Base-by-base conservation (phyloP, 139 green algal species). In the Haematococcus lacustris region DNA sequence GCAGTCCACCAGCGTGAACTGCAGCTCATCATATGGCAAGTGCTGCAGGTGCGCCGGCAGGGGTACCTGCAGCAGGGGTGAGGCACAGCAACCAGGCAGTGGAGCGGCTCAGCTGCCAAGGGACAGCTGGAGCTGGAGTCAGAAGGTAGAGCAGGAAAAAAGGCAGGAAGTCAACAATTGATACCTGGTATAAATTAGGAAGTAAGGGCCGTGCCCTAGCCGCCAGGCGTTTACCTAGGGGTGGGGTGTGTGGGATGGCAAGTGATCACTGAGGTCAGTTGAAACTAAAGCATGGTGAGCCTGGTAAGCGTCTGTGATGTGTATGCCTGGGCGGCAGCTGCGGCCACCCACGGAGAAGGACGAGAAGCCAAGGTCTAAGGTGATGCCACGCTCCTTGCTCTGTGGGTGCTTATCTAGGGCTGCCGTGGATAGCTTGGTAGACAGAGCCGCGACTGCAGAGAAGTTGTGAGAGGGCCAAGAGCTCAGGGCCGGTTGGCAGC, bases 1-100 rank as follows among this genome's bases (percentile, higher is more conserved):
- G 76, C 95, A 99, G 83, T 99, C 95, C 38, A 99, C 95, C 35
- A 98, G 82, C 0, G 95, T 99, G 75, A 97, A 93, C 82, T 98
- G 93, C 4, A 82, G 70, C 59, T 74, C 65, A 34, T 78, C 74
- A 72, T 79, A 77, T 2, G 66, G 61, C 39, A 87, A 67, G 32
- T 79, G 62, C 0, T 53, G n/a, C 41, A 90, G 41, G 41, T 85
- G 77, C 30, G 68, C n/a, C 0, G 82, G 82, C 41, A 87, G 30
- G 1, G 82, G 75, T 2, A 86, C 62, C 77, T 87, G 71, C 17
- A 28, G 17, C 43, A 53, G 9, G 43, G n/a, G n/a, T n/a, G n/a
- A n/a, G n/a, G n/a, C n/a, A n/a, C n/a, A n/a, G n/a, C n/a, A n/a
- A n/a, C n/a, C n/a, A n/a, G n/a, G n/a, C n/a, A n/a, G n/a, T n/a